Evolutionary conservation across 108 stramenopile genomes (phyloP).

Genomic region (Discostella stelligeroides): DNA sequence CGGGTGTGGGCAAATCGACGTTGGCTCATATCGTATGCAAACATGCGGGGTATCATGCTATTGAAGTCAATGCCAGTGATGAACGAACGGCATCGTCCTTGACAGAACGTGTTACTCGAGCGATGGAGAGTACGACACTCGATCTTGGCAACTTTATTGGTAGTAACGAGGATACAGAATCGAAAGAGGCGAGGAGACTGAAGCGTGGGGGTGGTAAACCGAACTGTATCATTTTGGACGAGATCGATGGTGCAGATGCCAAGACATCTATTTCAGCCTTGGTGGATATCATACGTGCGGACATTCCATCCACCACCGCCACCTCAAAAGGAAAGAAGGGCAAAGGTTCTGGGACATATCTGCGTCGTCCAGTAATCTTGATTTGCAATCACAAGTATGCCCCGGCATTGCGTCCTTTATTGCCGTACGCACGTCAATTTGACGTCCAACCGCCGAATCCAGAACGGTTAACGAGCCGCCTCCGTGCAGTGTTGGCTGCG

Average conservation of each 20-base stretch:
- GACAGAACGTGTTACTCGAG: conserved; percentile 72
- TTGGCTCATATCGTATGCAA: conserved; percentile 92
- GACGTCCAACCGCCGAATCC: conserved; percentile 74
- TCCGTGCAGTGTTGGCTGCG: conserved; percentile 72
- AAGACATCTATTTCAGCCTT: conserved; percentile 78
- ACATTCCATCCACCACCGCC: conserved; percentile 48
- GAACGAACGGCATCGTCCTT: conserved; percentile 90
- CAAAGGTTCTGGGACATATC: conserved; percentile 42
- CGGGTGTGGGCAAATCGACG: conserved; percentile 97
- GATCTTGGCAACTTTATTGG: conserved; percentile 22
- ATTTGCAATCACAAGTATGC: conserved; percentile 98
- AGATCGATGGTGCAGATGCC: conserved; percentile 96
- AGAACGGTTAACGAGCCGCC: conserved; percentile 75
- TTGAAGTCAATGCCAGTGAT: conserved; percentile 97
- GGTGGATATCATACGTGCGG: conserved; percentile 87
- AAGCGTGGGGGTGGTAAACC: conserved; percentile 50
- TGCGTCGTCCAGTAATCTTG: conserved; percentile 93
- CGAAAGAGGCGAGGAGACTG: conserved; percentile 48
- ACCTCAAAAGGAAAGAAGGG: conserved; percentile 39
- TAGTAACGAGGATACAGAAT: conserved; percentile 45
- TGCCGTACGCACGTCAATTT: conserved; percentile 86
- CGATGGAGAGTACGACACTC: conserved; percentile 87
- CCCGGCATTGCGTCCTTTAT: conserved; percentile 89
- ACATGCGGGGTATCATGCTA: conserved; percentile 91
- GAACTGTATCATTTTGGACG: conserved; percentile 94